Evolutionary conservation across 148 eudicot species (phyloP).

Genomic region (Vaccinium myrtillus): DNA sequence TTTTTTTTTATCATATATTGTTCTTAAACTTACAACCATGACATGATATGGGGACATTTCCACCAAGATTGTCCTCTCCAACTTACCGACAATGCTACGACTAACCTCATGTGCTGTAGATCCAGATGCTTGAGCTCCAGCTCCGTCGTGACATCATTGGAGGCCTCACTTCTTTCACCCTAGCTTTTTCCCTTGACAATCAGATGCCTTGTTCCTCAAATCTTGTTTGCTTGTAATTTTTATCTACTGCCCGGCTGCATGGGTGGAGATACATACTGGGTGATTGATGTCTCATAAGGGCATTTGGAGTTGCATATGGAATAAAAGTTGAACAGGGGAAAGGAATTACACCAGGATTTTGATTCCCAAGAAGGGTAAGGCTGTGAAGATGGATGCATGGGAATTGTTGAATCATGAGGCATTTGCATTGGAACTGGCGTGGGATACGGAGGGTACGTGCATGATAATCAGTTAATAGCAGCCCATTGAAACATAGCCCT

Average conservation of each 20-base stretch:
- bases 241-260: slow-evolving; percentile 39
- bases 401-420: slow-evolving; percentile 47
- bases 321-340: not conserved
- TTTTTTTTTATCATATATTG: too few species aligned
- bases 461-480: slow-evolving; percentile 60
- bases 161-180: slow-evolving; percentile 43
- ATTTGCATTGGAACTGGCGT: slow-evolving; percentile 58
- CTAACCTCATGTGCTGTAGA: slow-evolving; percentile 27
- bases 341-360: not conserved
- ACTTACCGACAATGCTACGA: too few species aligned
- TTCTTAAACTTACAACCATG: too few species aligned
- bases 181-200: slow-evolving; percentile 32
- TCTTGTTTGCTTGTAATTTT: slow-evolving; percentile 41
- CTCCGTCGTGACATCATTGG: slow-evolving; percentile 56
- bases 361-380: slow-evolving; percentile 40
- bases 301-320: not conserved
- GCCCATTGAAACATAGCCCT: slow-evolving; percentile 66
- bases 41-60: not conserved
- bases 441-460: slow-evolving; percentile 74
- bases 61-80: not conserved
- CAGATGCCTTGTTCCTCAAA: slow-evolving; percentile 33
- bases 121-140: slow-evolving; percentile 76
- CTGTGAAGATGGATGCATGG: slow-evolving; percentile 63
- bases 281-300: slow-evolving; percentile 51
- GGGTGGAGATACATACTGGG: slow-evolving; percentile 40